A percentile compares a stretch with the other conserved stretches of the same genome.
Evolutionary conservation across 2,329 filamentous ascomycete genomes (phyloP).

Genomic region (Nemania sp.): DNA sequence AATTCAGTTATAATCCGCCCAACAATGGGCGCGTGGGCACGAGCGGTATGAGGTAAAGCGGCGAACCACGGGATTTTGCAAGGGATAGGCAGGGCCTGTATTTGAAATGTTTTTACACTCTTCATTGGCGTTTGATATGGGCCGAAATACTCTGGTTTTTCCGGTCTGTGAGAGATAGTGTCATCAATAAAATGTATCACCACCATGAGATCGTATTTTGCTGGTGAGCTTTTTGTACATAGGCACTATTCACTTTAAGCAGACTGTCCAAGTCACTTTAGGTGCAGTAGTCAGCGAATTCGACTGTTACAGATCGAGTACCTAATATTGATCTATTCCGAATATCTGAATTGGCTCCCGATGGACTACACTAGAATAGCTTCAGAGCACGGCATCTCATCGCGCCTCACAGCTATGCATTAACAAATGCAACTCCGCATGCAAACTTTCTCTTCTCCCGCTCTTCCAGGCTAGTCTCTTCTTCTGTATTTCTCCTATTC

Average conservation of each 20-base stretch:
- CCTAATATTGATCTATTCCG: background rate
- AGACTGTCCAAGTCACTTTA: background rate
- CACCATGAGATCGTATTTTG: constrained; percentile 16
- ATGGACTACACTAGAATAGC: background rate
- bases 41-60: constrained; percentile 22
- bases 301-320: background rate
- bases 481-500: too few species aligned
- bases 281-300: background rate
- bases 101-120: constrained; percentile 10
- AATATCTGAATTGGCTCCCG: background rate
- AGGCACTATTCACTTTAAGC: background rate
- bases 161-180: constrained; percentile 19
- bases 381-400: background rate
- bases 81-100: constrained; percentile 10
- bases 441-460: background rate
- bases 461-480: background rate
- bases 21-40: background rate
- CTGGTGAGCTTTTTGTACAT: constrained; percentile 1
- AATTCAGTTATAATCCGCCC: background rate
- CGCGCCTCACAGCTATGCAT: background rate
- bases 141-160: constrained; percentile 16
- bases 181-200: constrained; percentile 31
- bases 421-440: background rate
- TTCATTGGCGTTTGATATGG: constrained; percentile 25
- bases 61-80: constrained; percentile 30